Percentiles rank a stretch among this genome's conserved stretches.
These are phyloP conservation scores for Fusarium sp. DNA, from an alignment of 2,329 filamentous ascomycete species.

Conservation along the genomic window DNA sequence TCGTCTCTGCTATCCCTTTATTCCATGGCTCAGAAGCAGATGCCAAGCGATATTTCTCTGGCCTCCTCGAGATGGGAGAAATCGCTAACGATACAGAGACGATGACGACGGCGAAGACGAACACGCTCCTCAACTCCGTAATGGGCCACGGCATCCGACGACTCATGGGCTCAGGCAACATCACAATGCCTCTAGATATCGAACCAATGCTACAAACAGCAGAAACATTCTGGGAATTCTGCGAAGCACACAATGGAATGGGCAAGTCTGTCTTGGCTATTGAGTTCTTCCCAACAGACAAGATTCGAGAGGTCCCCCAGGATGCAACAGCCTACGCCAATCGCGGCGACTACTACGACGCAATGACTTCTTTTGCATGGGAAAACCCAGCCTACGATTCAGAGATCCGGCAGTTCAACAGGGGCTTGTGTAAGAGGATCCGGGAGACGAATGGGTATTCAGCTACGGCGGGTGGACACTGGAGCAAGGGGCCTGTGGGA, in stretches of 20 bases:
- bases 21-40: slow-evolving; percentile 30
- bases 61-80: slow-evolving; percentile 19
- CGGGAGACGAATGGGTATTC: slow-evolving; percentile 39
- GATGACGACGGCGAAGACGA: slow-evolving; percentile 37
- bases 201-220: slow-evolving; percentile 41
- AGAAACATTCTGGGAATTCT: slow-evolving; percentile 42
- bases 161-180: slow-evolving; percentile 39
- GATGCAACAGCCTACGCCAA: slow-evolving; percentile 56
- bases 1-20: slow-evolving; percentile 33
- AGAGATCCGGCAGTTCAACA: slow-evolving; percentile 50
- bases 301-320: slow-evolving; percentile 48
- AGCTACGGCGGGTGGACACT: slow-evolving; percentile 16
- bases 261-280: slow-evolving; percentile 44
- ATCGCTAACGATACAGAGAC: slow-evolving; percentile 12
- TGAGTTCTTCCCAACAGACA: slow-evolving; percentile 54
- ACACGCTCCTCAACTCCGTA: slow-evolving; percentile 38
- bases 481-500: slow-evolving; percentile 37
- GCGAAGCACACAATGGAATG: slow-evolving; percentile 33
- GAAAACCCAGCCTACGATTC: slow-evolving; percentile 48
- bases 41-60: slow-evolving; percentile 33
- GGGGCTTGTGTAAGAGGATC: slow-evolving; percentile 43
- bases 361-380: slow-evolving; percentile 53
- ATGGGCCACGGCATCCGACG: slow-evolving; percentile 40
- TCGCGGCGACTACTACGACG: slow-evolving; percentile 55
- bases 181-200: slow-evolving; percentile 48